These are phyloP conservation scores for Elsinoe fawcettii DNA, from an alignment of 2,329 filamentous ascomycete species.

Conservation along the genomic window DNA sequence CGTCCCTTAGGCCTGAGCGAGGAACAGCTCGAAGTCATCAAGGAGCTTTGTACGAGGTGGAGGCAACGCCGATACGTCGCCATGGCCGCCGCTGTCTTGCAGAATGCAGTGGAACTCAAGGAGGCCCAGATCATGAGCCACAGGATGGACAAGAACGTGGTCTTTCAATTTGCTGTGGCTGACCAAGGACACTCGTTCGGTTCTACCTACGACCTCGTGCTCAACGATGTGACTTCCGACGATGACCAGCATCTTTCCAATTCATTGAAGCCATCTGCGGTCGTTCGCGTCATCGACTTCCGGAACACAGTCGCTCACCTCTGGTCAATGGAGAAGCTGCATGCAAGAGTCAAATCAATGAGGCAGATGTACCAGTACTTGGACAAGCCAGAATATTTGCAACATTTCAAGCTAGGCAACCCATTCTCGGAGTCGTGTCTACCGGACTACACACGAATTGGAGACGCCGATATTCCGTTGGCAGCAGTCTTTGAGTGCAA, in stretches of 20 bases:
- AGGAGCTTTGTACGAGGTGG: conserved; percentile 65
- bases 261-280: conserved; percentile 81
- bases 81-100: conserved; percentile 86
- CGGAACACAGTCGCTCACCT: conserved; percentile 76
- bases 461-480: conserved; percentile 86
- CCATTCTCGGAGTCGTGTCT: conserved; percentile 86
- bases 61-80: conserved; percentile 76
- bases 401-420: conserved; percentile 86
- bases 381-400: conserved; percentile 86
- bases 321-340: conserved; percentile 91
- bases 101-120: conserved; percentile 80
- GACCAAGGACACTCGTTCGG: conserved; percentile 81
- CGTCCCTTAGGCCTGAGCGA: conserved; percentile 57
- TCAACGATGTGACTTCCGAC: conserved; percentile 82
- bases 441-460: conserved; percentile 84
- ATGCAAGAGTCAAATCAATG: conserved; percentile 82
- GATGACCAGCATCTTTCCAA: conserved; percentile 64
- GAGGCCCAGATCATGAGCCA: conserved; percentile 98
- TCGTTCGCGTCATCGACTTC: conserved; percentile 84
- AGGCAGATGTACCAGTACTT: conserved; percentile 95
- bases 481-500: conserved; percentile 88
- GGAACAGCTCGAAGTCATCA: conserved; percentile 63
- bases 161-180: conserved; percentile 90
- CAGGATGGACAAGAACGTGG: conserved; percentile 82
- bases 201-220: conserved; percentile 92